Evolutionary conservation across 2,329 filamentous ascomycete species (phyloP).

Genomic region (Dothistroma pini): DNA sequence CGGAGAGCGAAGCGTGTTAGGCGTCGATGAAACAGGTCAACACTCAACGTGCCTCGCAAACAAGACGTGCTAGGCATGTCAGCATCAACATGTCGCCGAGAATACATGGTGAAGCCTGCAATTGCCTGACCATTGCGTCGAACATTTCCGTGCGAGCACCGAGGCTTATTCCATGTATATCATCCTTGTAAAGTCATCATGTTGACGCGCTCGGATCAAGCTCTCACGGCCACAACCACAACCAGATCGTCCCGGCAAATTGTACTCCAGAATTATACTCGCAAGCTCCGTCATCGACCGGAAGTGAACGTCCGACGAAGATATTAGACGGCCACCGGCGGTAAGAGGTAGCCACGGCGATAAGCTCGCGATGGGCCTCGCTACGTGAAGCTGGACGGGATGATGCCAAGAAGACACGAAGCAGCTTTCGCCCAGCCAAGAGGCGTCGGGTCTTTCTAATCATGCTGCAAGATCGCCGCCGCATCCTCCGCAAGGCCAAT

Average conservation of each 20-base stretch:
- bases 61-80: too few species aligned
- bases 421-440: constrained; percentile 11
- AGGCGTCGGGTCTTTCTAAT: constrained; percentile 8
- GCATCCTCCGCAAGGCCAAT: constrained; percentile 7
- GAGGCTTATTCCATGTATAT: too few species aligned
- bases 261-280: neutral
- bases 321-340: neutral
- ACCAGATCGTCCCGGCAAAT: neutral
- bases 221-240: neutral
- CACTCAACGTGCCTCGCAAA: too few species aligned
- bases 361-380: neutral
- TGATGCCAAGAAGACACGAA: neutral
- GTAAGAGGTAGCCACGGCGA: neutral
- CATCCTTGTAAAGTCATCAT: neutral
- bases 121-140: neutral
- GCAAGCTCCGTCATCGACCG: neutral
- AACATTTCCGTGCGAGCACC: neutral
- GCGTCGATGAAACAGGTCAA: neutral
- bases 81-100: neutral
- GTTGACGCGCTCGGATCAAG: neutral
- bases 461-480: constrained; percentile 16
- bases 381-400: neutral
- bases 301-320: neutral
- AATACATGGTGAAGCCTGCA: neutral
- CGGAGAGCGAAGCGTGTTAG: neutral